Evolutionary conservation across 768 basidiomycete species (phyloP).

Genomic region (Cubamyces lactineus): DNA sequence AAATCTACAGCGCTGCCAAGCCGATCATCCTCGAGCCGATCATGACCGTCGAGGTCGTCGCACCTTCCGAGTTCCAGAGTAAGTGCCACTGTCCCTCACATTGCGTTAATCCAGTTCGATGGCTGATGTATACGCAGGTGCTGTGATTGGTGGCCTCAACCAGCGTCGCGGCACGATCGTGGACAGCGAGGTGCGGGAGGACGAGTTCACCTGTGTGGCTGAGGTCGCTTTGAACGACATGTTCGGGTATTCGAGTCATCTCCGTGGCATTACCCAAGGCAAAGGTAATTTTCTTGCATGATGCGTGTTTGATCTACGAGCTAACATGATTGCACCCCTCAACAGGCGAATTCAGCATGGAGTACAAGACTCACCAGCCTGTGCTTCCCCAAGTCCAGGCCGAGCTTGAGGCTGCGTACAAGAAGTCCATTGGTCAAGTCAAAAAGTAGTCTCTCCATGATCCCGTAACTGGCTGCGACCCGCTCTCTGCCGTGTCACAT

Average conservation of each 20-base stretch:
- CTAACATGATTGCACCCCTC: background rate
- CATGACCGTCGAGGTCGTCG: slow-evolving; percentile 97
- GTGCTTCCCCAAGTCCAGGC: slow-evolving; percentile 86
- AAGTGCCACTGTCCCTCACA: slow-evolving; percentile 31
- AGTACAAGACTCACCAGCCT: slow-evolving; percentile 81
- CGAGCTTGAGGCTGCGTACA: slow-evolving; percentile 86
- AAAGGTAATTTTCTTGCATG: slow-evolving; percentile 71
- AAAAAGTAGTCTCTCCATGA: slow-evolving; percentile 59
- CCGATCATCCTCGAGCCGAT: slow-evolving; percentile 95
- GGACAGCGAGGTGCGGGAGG: slow-evolving; percentile 95
- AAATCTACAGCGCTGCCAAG: slow-evolving; percentile 75
- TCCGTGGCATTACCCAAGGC: slow-evolving; percentile 94
- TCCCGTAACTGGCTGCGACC: background rate
- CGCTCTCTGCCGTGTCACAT: background rate
- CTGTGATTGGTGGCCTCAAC: slow-evolving; percentile 94
- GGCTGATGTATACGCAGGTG: slow-evolving; percentile 45
- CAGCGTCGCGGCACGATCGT: slow-evolving; percentile 90
- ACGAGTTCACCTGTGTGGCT: slow-evolving; percentile 90
- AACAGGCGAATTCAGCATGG: slow-evolving; percentile 76
- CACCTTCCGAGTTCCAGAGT: slow-evolving; percentile 95
- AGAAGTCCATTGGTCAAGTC: slow-evolving; percentile 68
- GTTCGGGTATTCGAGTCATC: slow-evolving; percentile 95
- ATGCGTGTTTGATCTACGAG: too few relatives aligned
- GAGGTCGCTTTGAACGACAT: slow-evolving; percentile 97
- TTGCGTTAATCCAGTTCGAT: background rate